Evolutionary conservation across 805 yeast genomes (phyloP).

Genomic region (Pichia deserticola): DNA sequence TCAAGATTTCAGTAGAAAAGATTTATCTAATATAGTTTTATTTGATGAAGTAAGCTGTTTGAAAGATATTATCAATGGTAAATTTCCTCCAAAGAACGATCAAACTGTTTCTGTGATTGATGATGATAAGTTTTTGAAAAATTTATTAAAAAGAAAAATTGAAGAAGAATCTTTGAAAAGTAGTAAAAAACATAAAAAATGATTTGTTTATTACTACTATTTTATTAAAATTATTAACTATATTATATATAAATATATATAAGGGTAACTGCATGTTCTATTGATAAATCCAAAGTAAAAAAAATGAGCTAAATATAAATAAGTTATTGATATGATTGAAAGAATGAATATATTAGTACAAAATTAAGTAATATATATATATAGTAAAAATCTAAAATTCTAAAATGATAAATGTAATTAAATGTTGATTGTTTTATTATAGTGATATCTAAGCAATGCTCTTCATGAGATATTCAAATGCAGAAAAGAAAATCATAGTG

Average conservation of each 20-base stretch:
- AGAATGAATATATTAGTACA: too few relatives aligned
- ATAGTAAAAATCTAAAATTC: too few relatives aligned
- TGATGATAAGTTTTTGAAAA: slow-evolving; percentile 53
- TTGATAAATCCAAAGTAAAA: too few relatives aligned
- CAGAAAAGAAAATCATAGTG: slow-evolving; percentile 68
- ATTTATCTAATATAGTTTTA: slow-evolving; percentile 50
- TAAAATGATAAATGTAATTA: too few relatives aligned
- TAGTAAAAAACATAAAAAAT: slow-evolving; percentile 23
- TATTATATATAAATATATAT: too few relatives aligned
- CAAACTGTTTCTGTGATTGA: slow-evolving; percentile 36
- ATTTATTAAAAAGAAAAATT: slow-evolving; percentile 46
- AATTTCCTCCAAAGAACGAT: slow-evolving; percentile 16
- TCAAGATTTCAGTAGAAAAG: slow-evolving; percentile 18
- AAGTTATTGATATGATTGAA: too few relatives aligned
- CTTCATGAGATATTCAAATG: slow-evolving; percentile 62
- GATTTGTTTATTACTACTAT: neutral
- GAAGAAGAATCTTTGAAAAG: slow-evolving; percentile 21
- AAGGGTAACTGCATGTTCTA: too few relatives aligned
- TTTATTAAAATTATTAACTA: neutral
- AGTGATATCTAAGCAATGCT: slow-evolving; percentile 31
- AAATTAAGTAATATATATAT: too few relatives aligned
- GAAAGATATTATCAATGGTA: slow-evolving; percentile 26
- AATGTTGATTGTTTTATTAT: too few relatives aligned
- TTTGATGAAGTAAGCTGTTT: slow-evolving; percentile 50
- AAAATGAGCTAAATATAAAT: too few relatives aligned